Conservation (phyloP, 352 stramenopile genomes). For the Phytophthora pluvialis region DNA sequence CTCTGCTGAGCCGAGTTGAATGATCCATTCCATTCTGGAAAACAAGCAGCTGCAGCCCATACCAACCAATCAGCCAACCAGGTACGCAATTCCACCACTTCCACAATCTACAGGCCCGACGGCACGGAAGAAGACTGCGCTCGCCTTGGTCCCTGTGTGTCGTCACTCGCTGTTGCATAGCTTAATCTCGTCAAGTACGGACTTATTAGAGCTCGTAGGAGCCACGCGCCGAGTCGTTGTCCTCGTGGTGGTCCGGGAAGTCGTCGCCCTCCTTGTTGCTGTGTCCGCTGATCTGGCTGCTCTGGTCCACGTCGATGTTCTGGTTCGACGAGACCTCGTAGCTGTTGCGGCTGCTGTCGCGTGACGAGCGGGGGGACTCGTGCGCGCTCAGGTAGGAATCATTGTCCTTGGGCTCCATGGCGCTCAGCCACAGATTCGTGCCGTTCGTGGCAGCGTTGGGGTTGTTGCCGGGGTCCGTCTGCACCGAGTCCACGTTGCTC, state of each 20-base stretch:
- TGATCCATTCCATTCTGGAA: slow-evolving; percentile 34
- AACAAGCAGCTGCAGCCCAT: slow-evolving; percentile 25
- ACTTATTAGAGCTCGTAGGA: slow-evolving; percentile 86
- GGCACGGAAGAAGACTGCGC: slow-evolving; percentile 29
- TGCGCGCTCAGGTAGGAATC: slow-evolving; percentile 71
- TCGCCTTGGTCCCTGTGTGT: slow-evolving; percentile 29
- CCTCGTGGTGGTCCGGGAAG: slow-evolving; percentile 76
- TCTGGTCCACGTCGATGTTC: slow-evolving; percentile 57
- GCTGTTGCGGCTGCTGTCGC: slow-evolving; percentile 68
- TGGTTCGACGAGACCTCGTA: slow-evolving; percentile 49
- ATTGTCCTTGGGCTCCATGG: slow-evolving; percentile 84
- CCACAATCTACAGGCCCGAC: slow-evolving; percentile 20
- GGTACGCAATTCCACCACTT: slow-evolving; percentile 39
- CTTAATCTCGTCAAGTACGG: slow-evolving; percentile 22
- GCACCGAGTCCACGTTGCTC: slow-evolving; percentile 36
- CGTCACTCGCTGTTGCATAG: slow-evolving; percentile 24
- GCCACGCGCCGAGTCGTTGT: slow-evolving; percentile 69
- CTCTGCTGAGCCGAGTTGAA: slow-evolving; percentile 15
- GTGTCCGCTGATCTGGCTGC: slow-evolving; percentile 70
- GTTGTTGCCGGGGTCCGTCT: slow-evolving; percentile 23
- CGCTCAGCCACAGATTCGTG: slow-evolving; percentile 83
- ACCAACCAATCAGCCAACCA: slow-evolving; percentile 27
- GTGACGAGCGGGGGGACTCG: slow-evolving; percentile 50
- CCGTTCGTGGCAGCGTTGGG: slow-evolving; percentile 36
- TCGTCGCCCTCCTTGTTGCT: slow-evolving; percentile 75